Percentiles rank a stretch among this genome's conserved stretches.
These are phyloP conservation scores for Saccharomycopsis sp. DNA, from an alignment of 805 yeast genomes.

Conservation along the genomic window DNA sequence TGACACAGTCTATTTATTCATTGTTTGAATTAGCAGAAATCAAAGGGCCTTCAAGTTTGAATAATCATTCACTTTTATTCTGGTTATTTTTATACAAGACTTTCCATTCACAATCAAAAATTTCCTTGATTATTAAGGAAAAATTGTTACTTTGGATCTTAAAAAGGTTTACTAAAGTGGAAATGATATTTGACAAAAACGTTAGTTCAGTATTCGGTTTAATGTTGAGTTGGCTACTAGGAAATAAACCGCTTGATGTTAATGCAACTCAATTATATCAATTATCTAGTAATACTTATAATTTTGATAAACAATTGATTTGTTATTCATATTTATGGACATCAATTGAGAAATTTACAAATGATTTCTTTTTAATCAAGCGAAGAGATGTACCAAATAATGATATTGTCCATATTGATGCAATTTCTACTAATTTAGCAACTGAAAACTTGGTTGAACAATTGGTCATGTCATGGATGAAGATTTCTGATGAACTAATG, in stretches of 20 bases:
- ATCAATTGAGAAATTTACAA: not conserved
- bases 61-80: conserved; percentile 38
- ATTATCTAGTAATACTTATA: not conserved
- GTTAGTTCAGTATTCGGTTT: conserved; percentile 1
- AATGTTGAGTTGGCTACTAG: conserved; percentile 6
- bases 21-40: conserved; percentile 44
- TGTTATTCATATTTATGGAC: conserved; percentile 5
- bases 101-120: conserved; percentile 25
- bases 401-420: not conserved
- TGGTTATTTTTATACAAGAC: conserved; percentile 37
- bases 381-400: no score
- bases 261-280: conserved; percentile 5
- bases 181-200: conserved; percentile 8
- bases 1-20: conserved; percentile 37
- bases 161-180: conserved; percentile 33
- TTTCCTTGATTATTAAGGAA: conserved; percentile 23
- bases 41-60: conserved; percentile 46
- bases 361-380: no score
- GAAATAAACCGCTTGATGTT: not conserved
- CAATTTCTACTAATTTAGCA: not conserved
- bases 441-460: not conserved
- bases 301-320: conserved; percentile 1
- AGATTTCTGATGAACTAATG: not conserved
- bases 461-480: not conserved
- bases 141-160: conserved; percentile 42